A percentile compares a stretch with the other conserved stretches of the same genome.
These are phyloP conservation scores for Lithospermum erythrorhizon DNA, from an alignment of 257 asterid genomes.

Conservation along the genomic window DNA sequence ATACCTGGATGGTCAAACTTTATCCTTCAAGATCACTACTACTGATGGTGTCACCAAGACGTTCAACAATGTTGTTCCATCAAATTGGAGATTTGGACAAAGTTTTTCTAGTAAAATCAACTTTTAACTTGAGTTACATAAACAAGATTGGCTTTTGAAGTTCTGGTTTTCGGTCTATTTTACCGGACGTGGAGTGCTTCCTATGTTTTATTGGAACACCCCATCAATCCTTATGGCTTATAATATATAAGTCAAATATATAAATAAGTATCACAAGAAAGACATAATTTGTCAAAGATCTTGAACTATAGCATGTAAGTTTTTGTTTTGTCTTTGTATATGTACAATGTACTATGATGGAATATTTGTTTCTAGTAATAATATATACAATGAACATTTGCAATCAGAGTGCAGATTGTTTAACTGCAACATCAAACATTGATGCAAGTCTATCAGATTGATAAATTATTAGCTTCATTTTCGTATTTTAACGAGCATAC, in stretches of 20 bases:
- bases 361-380: too few relatives aligned
- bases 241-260: background rate
- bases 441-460: too few relatives aligned
- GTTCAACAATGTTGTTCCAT: conserved; percentile 42
- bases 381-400: too few relatives aligned
- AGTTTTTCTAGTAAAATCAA: conserved; percentile 44
- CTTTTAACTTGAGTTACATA: conserved; percentile 24
- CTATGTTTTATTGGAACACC: conserved; percentile 55
- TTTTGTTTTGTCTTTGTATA: too few relatives aligned
- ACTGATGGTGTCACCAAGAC: conserved; percentile 57
- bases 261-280: too few relatives aligned
- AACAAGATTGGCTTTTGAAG: conserved; percentile 6
- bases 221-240: conserved; percentile 30
- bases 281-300: background rate
- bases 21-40: conserved; percentile 66
- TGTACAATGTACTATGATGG: too few relatives aligned
- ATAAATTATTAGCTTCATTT: too few relatives aligned
- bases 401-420: too few relatives aligned
- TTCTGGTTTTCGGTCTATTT: conserved; percentile 17
- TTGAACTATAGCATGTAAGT: background rate
- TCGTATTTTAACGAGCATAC: too few relatives aligned
- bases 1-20: conserved; percentile 58
- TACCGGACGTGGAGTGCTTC: conserved; percentile 71
- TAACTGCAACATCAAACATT: too few relatives aligned
- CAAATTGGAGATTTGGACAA: conserved; percentile 72